A percentile compares a stretch with the other conserved stretches of the same genome.
Evolutionary conservation across 768 basidiomycete genomes (phyloP).

Genomic region (Cystobasidium ongulense): DNA sequence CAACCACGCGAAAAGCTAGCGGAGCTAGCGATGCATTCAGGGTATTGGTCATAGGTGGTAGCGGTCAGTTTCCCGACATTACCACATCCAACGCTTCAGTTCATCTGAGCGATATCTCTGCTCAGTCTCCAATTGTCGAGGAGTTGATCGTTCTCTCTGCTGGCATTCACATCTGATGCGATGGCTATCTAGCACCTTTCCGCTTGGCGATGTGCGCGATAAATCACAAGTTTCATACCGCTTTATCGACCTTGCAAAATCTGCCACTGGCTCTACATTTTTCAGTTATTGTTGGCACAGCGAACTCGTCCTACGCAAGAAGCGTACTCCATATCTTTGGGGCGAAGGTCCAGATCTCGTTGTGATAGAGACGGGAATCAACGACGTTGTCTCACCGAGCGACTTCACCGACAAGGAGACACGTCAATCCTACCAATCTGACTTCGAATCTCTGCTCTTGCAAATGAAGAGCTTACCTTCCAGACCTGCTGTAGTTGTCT

Average conservation of each 20-base stretch:
- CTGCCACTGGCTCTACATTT: background rate
- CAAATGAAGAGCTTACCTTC: slow-evolving; percentile 3
- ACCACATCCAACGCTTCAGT: background rate
- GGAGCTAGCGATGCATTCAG: background rate
- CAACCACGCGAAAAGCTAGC: too few species aligned
- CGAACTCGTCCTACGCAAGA: background rate
- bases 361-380: background rate
- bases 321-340: background rate
- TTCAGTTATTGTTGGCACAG: background rate
- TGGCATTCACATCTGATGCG: background rate
- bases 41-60: background rate
- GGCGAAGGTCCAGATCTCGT: slow-evolving; percentile 4
- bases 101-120: background rate
- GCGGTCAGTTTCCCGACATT: background rate
- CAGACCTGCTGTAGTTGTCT: background rate
- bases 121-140: background rate
- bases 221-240: background rate
- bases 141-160: background rate
- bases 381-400: background rate
- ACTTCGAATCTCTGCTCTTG: background rate
- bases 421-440: background rate
- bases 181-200: background rate
- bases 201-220: background rate
- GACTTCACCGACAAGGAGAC: background rate
- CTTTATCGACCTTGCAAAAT: slow-evolving; percentile 4